Conservation (phyloP, 768 basidiomycete species). For the Tricholomella constricta region DNA sequence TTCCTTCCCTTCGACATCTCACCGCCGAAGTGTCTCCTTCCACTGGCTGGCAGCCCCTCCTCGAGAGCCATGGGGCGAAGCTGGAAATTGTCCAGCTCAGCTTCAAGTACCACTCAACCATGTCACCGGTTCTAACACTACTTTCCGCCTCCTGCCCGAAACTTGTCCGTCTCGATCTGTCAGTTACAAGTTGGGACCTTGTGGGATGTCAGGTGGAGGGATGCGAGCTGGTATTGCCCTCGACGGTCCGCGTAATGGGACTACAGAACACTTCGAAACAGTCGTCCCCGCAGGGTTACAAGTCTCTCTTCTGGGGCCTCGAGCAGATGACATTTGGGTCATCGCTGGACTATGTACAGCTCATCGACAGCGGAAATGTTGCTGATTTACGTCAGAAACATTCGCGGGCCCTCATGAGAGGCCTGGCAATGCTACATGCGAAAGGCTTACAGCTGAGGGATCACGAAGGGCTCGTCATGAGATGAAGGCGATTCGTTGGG, state of each 20-base stretch:
- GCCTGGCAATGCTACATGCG: constrained; percentile 4
- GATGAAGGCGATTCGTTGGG: not conserved
- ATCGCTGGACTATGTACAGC: constrained; percentile 9
- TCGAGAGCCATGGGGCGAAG: constrained; percentile 11
- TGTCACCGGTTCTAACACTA: not conserved
- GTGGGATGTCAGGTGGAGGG: not conserved
- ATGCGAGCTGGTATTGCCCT: constrained; percentile 4
- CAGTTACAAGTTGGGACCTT: constrained; percentile 4
- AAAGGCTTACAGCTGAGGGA: constrained; percentile 15
- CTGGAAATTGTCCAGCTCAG: constrained; percentile 14
- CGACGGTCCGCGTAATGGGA: constrained; percentile 15
- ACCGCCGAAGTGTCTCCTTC: not conserved
- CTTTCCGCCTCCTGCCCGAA: constrained; percentile 11
- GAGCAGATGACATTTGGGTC: constrained; percentile 1
- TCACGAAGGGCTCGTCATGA: constrained; percentile 14
- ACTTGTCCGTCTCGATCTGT: constrained; percentile 16
- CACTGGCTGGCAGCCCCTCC: not conserved
- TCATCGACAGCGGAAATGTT: constrained; percentile 15
- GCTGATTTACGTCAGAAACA: constrained; percentile 13
- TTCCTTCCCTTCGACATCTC: constrained; percentile 18
- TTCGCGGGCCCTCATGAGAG: not conserved
- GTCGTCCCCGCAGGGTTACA: constrained; percentile 5
- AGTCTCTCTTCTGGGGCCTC: constrained; percentile 4
- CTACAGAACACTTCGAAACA: constrained; percentile 11
- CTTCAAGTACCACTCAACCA: not conserved